Evolutionary conservation across 495 filamentous ascomycete species (phyloP).

Genomic region (Aspergillus ellipticus): DNA sequence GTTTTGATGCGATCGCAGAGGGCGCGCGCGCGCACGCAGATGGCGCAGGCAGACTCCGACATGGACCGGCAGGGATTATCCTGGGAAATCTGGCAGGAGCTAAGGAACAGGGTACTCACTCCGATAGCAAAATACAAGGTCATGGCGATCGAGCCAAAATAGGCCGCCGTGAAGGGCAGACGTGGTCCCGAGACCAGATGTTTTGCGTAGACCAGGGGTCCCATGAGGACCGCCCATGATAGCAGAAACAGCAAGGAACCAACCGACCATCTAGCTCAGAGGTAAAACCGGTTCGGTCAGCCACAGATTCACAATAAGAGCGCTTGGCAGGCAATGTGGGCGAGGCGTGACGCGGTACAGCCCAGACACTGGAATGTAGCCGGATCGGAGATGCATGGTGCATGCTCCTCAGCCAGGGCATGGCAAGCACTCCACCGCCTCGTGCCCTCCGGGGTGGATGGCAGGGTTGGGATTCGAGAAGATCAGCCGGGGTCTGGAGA

Average conservation of each 20-base stretch:
- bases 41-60: constrained; percentile 1
- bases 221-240: constrained; percentile 94
- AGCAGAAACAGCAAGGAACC: constrained; percentile 85
- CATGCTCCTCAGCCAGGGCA: constrained; percentile 16
- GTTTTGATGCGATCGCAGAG: constrained; percentile 1
- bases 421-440: constrained; percentile 15
- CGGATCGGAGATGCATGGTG: constrained; percentile 6
- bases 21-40: neutral
- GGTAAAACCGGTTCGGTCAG: constrained; percentile 23
- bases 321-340: constrained; percentile 4
- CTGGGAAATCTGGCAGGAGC: neutral
- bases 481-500: constrained; percentile 7
- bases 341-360: neutral
- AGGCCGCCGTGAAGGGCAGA: constrained; percentile 91
- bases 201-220: constrained; percentile 72
- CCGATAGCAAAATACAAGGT: constrained; percentile 89
- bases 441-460: constrained; percentile 5
- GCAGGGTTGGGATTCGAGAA: neutral
- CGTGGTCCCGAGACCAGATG: constrained; percentile 83
- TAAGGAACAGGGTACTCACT: constrained; percentile 55
- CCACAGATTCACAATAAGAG: constrained; percentile 12
- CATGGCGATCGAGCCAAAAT: constrained; percentile 89
- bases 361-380: constrained; percentile 11
- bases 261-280: constrained; percentile 75
- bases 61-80: neutral